A percentile compares a stretch with the other conserved stretches of the same genome.
Conservation (phyloP, 2,329 filamentous ascomycete species). For the Dothistroma septosporum region DNA sequence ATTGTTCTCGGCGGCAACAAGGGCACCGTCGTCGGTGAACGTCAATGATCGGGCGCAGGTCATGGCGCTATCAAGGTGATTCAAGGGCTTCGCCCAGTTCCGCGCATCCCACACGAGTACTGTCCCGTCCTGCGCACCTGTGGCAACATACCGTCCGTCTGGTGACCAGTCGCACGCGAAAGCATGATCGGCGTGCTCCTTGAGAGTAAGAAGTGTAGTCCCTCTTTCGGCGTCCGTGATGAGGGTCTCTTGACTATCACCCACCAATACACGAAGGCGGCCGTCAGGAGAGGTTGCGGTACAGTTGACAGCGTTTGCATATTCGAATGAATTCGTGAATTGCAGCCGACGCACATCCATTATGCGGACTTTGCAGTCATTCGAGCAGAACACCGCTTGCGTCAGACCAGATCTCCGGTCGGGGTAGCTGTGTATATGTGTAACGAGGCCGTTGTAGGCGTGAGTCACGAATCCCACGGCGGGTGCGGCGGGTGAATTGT, state of each 20-base stretch:
- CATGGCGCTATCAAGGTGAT: constrained; percentile 60
- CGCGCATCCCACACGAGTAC: constrained; percentile 75
- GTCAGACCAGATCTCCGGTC: constrained; percentile 46
- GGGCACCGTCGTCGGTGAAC: constrained; percentile 67
- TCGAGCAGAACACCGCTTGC: constrained; percentile 54
- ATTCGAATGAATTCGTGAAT: constrained; percentile 54
- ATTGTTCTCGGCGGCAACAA: constrained; percentile 71
- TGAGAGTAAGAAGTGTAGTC: constrained; percentile 52
- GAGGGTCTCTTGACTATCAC: constrained; percentile 61
- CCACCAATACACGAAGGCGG: constrained; percentile 67
- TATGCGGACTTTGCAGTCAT: constrained; percentile 53
- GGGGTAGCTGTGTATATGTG: constrained; percentile 53
- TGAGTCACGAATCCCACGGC: constrained; percentile 48
- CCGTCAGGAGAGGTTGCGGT: constrained; percentile 67
- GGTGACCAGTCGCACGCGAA: constrained; percentile 79
- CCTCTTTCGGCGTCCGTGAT: constrained; percentile 65
- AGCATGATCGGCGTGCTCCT: constrained; percentile 59
- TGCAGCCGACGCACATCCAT: constrained; percentile 56
- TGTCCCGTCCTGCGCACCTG: constrained; percentile 69
- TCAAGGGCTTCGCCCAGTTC: constrained; percentile 56
- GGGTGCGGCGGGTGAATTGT: constrained; percentile 23
- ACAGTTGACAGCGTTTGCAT: constrained; percentile 65
- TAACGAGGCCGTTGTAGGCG: constrained; percentile 53
- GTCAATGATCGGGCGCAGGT: constrained; percentile 64
- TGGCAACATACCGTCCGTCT: constrained; percentile 71